Conservation (phyloP, 495 filamentous ascomycete genomes). For the Xylaria bambusicola region DNA sequence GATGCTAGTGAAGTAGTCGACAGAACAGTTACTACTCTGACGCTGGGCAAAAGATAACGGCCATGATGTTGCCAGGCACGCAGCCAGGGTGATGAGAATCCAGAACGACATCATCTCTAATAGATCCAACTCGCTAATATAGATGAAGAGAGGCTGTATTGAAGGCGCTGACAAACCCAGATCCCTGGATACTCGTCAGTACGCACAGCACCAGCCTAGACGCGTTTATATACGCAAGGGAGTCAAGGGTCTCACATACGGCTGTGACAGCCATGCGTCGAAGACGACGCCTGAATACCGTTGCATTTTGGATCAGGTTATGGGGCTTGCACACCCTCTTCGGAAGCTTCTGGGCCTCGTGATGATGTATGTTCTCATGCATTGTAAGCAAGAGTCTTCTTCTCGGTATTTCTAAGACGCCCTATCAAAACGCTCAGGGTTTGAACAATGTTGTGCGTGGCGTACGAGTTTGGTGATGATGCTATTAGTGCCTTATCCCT, state of each 20-base stretch:
- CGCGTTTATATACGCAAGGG: slow-evolving; percentile 12
- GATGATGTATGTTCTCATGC: neutral
- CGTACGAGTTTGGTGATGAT: no score
- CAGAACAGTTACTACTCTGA: slow-evolving; percentile 24
- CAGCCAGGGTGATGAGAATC: slow-evolving; percentile 3
- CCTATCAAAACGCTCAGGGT: no score
- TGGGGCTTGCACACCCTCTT: slow-evolving; percentile 3
- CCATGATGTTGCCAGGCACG: slow-evolving; percentile 8
- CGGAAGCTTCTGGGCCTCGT: neutral
- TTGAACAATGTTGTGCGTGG: no score
- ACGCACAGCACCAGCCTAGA: neutral
- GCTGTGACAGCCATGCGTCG: neutral
- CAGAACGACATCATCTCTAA: neutral
- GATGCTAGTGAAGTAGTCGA: slow-evolving; percentile 24
- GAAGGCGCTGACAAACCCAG: neutral
- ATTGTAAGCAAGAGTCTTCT: slow-evolving; percentile 6
- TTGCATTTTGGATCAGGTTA: neutral
- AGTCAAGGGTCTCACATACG: slow-evolving; percentile 3
- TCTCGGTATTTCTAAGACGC: neutral
- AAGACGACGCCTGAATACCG: slow-evolving; percentile 2
- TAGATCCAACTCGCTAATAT: neutral
- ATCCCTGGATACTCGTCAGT: neutral
- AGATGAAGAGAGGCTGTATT: neutral
- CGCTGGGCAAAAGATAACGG: slow-evolving; percentile 2
- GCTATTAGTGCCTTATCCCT: no score